Conservation (phyloP, 2,329 filamentous ascomycete species). For the Aspergillus terreus region DNA sequence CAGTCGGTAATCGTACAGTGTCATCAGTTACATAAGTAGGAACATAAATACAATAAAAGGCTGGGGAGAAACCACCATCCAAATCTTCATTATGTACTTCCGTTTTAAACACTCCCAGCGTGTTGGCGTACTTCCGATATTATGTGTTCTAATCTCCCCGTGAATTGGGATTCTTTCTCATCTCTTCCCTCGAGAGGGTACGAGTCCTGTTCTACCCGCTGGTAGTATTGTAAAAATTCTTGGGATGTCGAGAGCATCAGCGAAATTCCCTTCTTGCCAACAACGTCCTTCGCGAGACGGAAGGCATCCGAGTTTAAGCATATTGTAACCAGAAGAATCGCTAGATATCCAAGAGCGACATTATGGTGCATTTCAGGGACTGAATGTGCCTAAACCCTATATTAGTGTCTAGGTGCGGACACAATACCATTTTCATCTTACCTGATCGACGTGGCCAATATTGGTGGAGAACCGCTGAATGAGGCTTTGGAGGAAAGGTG, state of each 20-base stretch:
- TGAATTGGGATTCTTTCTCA: constrained; percentile 51
- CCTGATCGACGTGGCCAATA: constrained; percentile 63
- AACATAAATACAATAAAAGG: too few species aligned
- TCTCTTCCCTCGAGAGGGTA: constrained; percentile 41
- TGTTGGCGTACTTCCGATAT: constrained; percentile 39
- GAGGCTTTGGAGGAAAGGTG: constrained; percentile 55
- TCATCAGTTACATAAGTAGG: too few species aligned
- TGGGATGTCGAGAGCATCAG: constrained; percentile 56
- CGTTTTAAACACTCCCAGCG: not conserved
- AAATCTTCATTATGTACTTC: not conserved
- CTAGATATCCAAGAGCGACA: constrained; percentile 81
- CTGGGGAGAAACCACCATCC: not conserved
- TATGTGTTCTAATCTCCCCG: constrained; percentile 51
- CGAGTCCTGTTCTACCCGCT: constrained; percentile 52
- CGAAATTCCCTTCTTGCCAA: constrained; percentile 48
- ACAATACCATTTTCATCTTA: constrained; percentile 41
- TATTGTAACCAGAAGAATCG: constrained; percentile 78
- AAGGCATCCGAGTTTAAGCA: constrained; percentile 55
- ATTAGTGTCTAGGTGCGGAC: constrained; percentile 9
- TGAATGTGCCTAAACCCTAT: constrained; percentile 44
- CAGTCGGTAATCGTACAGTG: too few species aligned
- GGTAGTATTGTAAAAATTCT: constrained; percentile 60
- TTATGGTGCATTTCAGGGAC: constrained; percentile 70
- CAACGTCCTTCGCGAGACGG: constrained; percentile 36
- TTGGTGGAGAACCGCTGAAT: constrained; percentile 65